phyloP scores from a whole-genome alignment of 305 asterid genomes.

The Fraxinus platypoda region DNA sequence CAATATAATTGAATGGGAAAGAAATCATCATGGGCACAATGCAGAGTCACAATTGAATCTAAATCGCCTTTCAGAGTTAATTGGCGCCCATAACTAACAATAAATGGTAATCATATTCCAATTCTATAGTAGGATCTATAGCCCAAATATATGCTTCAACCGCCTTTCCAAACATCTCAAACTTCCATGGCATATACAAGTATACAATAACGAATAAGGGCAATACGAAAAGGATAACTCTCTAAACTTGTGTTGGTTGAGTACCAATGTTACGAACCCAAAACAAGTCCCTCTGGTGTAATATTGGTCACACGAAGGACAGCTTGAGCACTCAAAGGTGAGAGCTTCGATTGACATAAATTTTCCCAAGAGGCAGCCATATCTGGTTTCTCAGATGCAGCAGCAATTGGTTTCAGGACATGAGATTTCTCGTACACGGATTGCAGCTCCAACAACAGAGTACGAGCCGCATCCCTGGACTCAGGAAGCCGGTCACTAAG shows the following conservation, averaged over 20 bases:
- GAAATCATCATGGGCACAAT: neutral
- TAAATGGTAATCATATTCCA: constrained; percentile 26
- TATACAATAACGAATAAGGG: constrained; percentile 34
- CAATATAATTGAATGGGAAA: neutral
- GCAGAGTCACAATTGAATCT: neutral
- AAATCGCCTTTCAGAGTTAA: neutral
- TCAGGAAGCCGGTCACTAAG: constrained; percentile 86
- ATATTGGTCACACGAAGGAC: constrained; percentile 82
- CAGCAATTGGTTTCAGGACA: constrained; percentile 29
- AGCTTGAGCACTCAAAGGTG: constrained; percentile 83
- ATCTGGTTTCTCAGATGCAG: constrained; percentile 38
- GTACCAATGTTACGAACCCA: constrained; percentile 48
- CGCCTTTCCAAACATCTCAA: constrained; percentile 39
- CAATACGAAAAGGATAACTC: constrained; percentile 27
- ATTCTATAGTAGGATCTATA: constrained; percentile 30
- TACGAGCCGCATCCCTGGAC: constrained; percentile 92
- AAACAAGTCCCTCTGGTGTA: constrained; percentile 53
- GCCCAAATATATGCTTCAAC: constrained; percentile 35
- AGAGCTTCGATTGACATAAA: constrained; percentile 80
- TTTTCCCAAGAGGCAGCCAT: constrained; percentile 63
- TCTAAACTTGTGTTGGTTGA: constrained; percentile 15
- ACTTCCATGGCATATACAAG: constrained; percentile 68
- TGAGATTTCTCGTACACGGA: constrained; percentile 51
- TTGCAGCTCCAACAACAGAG: constrained; percentile 67
- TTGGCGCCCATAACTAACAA: constrained; percentile 18